Evolutionary conservation across 208 protist species (phyloP).

Genomic region (Acanthamoeba healyi): DNA sequence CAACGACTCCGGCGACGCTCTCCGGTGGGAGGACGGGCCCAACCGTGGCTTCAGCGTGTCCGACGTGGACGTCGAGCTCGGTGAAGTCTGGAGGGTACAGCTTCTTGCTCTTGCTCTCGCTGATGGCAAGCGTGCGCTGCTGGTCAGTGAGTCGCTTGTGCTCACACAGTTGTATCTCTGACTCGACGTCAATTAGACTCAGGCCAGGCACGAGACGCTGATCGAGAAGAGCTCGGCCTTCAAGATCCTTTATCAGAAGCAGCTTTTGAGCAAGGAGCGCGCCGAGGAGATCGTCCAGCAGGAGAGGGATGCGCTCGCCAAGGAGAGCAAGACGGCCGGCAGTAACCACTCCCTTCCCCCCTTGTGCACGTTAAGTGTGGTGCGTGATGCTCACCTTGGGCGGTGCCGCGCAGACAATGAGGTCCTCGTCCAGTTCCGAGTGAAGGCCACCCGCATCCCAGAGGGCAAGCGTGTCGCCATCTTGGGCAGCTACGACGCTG

Average conservation of each 20-base stretch:
- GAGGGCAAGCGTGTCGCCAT: slow-evolving; percentile 45
- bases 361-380: too few species aligned
- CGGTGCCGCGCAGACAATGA: too few species aligned
- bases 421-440: slow-evolving; percentile 20
- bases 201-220: slow-evolving; percentile 1
- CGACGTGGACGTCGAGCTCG: slow-evolving; percentile 55
- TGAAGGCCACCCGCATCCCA: slow-evolving; percentile 48
- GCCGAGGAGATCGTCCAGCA: slow-evolving; percentile 3
- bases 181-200: background rate
- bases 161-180: too few species aligned
- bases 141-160: background rate
- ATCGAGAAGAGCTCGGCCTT: slow-evolving; percentile 40
- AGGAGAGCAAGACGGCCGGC: background rate
- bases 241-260: slow-evolving; percentile 1
- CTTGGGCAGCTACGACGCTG: slow-evolving; percentile 4
- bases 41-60: slow-evolving; percentile 49
- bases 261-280: slow-evolving; percentile 34
- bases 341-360: background rate
- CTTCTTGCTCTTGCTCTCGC: too few species aligned
- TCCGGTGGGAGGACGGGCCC: slow-evolving; percentile 33
- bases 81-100: slow-evolving; percentile 30
- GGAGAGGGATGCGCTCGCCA: background rate
- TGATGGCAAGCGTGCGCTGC: background rate
- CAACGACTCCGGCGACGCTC: background rate
- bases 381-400: background rate